phyloP scores from a whole-genome alignment of 345 rosid genomes.

The Hibiscus tridactylites region DNA sequence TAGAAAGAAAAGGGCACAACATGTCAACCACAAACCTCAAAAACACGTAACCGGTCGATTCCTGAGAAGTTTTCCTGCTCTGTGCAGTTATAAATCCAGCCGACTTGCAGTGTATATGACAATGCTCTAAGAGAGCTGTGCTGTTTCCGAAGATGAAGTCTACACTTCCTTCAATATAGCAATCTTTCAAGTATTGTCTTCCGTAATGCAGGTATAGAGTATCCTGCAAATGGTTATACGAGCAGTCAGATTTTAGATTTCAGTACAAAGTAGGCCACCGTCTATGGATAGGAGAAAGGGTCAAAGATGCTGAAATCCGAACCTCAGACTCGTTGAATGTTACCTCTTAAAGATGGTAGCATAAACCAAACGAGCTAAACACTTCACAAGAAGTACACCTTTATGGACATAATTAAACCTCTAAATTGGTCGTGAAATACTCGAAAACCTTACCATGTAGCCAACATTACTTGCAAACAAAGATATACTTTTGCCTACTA shows the following conservation, averaged over 20 bases:
- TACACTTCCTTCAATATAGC: constrained; percentile 86
- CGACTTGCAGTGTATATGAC: constrained; percentile 93
- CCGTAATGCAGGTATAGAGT: constrained; percentile 91
- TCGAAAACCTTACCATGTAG: background rate
- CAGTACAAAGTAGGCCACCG: background rate
- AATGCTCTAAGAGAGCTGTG: constrained; percentile 87
- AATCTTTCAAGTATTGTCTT: constrained; percentile 79
- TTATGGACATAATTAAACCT: background rate
- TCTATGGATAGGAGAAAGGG: background rate
- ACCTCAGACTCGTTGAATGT: background rate
- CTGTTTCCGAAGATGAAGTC: constrained; percentile 97
- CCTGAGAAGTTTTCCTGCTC: constrained; percentile 91
- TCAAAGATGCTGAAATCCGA: background rate
- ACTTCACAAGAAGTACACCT: background rate
- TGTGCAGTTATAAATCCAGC: constrained; percentile 86
- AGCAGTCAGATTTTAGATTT: background rate
- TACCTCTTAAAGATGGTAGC: background rate
- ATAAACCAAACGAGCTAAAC: background rate
- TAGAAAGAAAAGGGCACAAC: background rate
- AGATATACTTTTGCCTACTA: background rate
- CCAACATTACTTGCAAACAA: background rate
- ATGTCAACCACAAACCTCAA: constrained; percentile 41
- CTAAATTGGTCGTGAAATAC: background rate
- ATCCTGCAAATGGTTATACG: constrained; percentile 42
- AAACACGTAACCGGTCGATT: constrained; percentile 85